Evolutionary conservation across 176 grass and related monocot species (phyloP).

Genomic region (Secale cereale): DNA sequence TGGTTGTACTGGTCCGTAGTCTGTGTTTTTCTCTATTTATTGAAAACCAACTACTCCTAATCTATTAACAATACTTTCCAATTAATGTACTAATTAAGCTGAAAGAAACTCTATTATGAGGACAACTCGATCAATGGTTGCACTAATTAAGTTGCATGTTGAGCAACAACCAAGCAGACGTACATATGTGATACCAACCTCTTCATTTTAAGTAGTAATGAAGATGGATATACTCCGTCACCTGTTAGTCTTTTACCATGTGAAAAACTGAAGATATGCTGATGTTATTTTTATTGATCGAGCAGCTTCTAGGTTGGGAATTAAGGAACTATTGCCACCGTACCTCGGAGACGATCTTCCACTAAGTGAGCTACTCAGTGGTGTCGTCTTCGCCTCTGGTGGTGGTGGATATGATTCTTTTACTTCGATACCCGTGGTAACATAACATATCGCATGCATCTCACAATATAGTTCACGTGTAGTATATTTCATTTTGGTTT

Average conservation of each 20-base stretch:
- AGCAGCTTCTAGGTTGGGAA: constrained; percentile 9
- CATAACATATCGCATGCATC: neutral
- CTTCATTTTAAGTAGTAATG: too few species aligned
- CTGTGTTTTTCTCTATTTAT: neutral
- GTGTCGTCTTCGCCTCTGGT: constrained; percentile 41
- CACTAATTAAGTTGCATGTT: neutral
- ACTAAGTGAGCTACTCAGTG: constrained; percentile 25
- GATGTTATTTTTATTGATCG: neutral
- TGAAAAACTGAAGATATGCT: neutral
- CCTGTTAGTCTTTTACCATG: neutral
- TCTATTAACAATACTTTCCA: neutral
- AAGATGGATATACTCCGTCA: too few species aligned
- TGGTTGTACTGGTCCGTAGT: too few species aligned
- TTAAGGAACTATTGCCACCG: constrained; percentile 28
- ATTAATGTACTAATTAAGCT: neutral
- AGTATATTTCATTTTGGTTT: neutral
- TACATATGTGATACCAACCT: too few species aligned
- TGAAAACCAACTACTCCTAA: neutral
- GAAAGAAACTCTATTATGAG: neutral
- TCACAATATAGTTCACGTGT: neutral
- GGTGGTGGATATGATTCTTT: constrained; percentile 33
- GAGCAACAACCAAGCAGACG: neutral
- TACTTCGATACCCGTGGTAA: constrained; percentile 18
- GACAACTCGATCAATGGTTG: neutral
- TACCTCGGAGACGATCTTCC: neutral